Conservation (phyloP, 306 rosid genomes). For the Acmispon strigosus region DNA sequence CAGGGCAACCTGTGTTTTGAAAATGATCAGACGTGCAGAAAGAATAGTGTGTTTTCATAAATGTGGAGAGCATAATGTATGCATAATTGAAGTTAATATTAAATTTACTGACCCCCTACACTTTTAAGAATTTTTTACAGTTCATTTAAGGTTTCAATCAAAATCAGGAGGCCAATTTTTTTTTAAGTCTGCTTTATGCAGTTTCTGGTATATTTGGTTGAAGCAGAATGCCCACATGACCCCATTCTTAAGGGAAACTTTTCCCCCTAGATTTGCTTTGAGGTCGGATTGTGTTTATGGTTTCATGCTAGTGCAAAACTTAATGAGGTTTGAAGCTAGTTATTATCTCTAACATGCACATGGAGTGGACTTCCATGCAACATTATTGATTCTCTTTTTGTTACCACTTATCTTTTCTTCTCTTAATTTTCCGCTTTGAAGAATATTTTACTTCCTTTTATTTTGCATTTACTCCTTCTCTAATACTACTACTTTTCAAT, state of each 20-base stretch:
- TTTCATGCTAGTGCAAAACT: background rate
- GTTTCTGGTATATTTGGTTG: slow-evolving; percentile 6
- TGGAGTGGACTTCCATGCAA: slow-evolving; percentile 3
- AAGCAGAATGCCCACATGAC: background rate
- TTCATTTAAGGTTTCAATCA: slow-evolving; percentile 13
- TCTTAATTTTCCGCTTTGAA: background rate
- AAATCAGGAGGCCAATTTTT: slow-evolving; percentile 5
- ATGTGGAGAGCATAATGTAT: background rate
- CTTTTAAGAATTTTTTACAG: slow-evolving; percentile 1
- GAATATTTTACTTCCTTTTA: background rate
- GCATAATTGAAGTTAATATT: background rate
- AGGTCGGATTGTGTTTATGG: background rate
- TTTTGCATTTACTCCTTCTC: slow-evolving; percentile 9
- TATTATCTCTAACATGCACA: slow-evolving; percentile 6
- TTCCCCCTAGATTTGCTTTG: background rate
- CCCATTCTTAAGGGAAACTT: background rate
- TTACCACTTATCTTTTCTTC: background rate
- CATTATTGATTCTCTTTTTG: slow-evolving; percentile 1
- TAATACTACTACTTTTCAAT: background rate
- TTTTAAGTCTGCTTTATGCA: slow-evolving; percentile 2
- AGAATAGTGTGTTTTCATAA: background rate
- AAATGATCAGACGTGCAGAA: slow-evolving; percentile 19
- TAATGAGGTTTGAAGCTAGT: background rate
- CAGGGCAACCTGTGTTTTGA: slow-evolving; percentile 79
- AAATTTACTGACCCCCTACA: background rate